These are phyloP conservation scores for Penicillium macrosclerotiorum DNA, from an alignment of 495 filamentous ascomycete species.

Conservation along the genomic window DNA sequence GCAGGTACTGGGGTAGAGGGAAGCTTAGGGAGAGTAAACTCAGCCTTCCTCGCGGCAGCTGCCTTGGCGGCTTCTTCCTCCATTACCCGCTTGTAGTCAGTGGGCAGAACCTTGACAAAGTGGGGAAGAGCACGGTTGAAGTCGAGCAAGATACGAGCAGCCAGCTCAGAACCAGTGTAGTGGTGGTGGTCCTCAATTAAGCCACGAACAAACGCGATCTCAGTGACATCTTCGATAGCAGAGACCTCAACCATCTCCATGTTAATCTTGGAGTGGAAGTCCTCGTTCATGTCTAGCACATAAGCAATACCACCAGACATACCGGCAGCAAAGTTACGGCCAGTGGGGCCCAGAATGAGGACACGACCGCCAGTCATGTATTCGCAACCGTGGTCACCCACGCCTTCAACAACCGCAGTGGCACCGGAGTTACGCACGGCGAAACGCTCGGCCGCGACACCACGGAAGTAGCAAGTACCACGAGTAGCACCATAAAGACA, in stretches of 20 bases:
- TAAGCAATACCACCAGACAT: slow-evolving; percentile 99
- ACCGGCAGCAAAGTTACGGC: slow-evolving; percentile 98
- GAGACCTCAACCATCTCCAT: slow-evolving; percentile 97
- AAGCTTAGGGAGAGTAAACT: slow-evolving; percentile 80
- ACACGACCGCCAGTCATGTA: slow-evolving; percentile 99
- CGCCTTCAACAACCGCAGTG: slow-evolving; percentile 93
- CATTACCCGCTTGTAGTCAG: slow-evolving; percentile 96
- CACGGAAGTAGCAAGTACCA: slow-evolving; percentile 96
- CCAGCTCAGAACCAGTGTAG: slow-evolving; percentile 96
- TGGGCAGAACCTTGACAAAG: slow-evolving; percentile 93
- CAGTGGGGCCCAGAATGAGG: slow-evolving; percentile 83
- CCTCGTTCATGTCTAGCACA: slow-evolving; percentile 85
- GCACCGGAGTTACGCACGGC: slow-evolving; percentile 97
- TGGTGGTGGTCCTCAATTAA: slow-evolving; percentile 98
- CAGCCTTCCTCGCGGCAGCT: slow-evolving; percentile 76
- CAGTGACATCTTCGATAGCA: slow-evolving; percentile 79
- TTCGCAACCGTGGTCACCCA: slow-evolving; percentile 97
- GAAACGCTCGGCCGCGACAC: slow-evolving; percentile 95
- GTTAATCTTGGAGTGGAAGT: slow-evolving; percentile 95
- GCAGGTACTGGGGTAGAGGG: slow-evolving; percentile 52
- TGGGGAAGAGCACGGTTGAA: slow-evolving; percentile 90
- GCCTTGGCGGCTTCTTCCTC: slow-evolving; percentile 82
- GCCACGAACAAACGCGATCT: slow-evolving; percentile 92
- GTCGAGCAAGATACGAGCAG: slow-evolving; percentile 93
- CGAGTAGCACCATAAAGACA: slow-evolving; percentile 96